Conservation (phyloP, 2,329 filamentous ascomycete species). For the Clonostachys solani region DNA sequence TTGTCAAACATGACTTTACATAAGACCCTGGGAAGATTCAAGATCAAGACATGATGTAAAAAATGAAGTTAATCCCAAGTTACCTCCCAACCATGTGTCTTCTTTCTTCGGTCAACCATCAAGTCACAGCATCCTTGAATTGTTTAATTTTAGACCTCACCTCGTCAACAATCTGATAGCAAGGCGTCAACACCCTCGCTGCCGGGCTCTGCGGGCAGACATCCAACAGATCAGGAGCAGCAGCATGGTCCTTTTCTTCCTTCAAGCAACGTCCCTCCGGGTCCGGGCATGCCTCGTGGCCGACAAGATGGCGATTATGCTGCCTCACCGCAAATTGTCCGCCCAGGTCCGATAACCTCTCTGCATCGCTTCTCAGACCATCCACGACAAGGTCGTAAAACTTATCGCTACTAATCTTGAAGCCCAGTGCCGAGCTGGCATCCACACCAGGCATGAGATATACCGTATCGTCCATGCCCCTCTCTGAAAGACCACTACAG, state of each 20-base stretch:
- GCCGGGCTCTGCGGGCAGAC: conserved; percentile 15
- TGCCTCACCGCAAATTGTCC: conserved; percentile 15
- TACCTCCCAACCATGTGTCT: neutral
- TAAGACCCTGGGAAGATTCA: too few relatives aligned
- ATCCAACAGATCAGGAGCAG: conserved; percentile 15
- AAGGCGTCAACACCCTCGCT: conserved; percentile 14
- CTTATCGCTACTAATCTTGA: neutral
- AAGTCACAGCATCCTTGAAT: conserved; percentile 1
- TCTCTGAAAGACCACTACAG: neutral
- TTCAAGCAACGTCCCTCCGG: conserved; percentile 15
- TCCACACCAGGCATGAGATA: neutral
- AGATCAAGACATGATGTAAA: too few relatives aligned
- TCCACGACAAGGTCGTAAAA: neutral
- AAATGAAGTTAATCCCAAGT: too few relatives aligned
- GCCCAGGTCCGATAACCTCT: conserved; percentile 7
- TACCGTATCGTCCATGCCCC: neutral
- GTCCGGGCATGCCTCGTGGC: conserved; percentile 16
- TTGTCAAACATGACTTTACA: too few relatives aligned
- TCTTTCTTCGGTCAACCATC: neutral
- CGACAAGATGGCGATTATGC: conserved; percentile 16
- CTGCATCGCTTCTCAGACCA: neutral
- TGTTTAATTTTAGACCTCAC: conserved; percentile 16
- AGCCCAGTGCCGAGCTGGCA: neutral
- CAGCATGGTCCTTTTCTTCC: conserved; percentile 6
- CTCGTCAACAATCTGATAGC: conserved; percentile 20